These are phyloP conservation scores for Fusarium tjaetaba DNA, from an alignment of 2,329 filamentous ascomycete species.

Conservation along the genomic window DNA sequence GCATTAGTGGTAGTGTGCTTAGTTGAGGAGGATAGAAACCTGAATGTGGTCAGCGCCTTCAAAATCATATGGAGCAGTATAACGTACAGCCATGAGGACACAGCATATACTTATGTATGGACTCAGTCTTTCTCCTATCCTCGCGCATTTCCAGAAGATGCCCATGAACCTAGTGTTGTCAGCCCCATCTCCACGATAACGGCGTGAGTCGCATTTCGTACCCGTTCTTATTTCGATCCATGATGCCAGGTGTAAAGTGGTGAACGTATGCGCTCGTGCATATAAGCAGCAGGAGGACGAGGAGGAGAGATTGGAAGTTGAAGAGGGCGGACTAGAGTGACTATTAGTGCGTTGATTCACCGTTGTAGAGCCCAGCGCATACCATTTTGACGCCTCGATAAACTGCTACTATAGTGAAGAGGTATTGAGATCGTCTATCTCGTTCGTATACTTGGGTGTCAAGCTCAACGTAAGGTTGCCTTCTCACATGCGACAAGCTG, in stretches of 20 bases:
- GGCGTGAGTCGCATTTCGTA: conserved; percentile 53
- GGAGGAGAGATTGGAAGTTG: conserved; percentile 97
- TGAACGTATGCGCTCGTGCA: conserved; percentile 96
- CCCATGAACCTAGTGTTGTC: conserved; percentile 70
- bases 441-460: background rate
- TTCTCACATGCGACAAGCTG: conserved; percentile 41
- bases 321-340: conserved; percentile 85
- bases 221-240: conserved; percentile 94
- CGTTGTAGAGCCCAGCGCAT: background rate
- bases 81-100: conserved; percentile 86
- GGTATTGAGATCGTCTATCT: background rate
- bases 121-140: conserved; percentile 91
- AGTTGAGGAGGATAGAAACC: conserved; percentile 52
- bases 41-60: conserved; percentile 23
- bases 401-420: background rate
- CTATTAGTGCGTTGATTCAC: conserved; percentile 17
- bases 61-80: background rate
- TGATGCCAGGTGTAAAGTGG: conserved; percentile 85
- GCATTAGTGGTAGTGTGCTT: conserved; percentile 41
- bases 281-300: conserved; percentile 93
- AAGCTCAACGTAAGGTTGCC: conserved; percentile 11
- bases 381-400: conserved; percentile 42
- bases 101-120: conserved; percentile 97
- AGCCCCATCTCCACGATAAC: conserved; percentile 9
- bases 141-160: conserved; percentile 95